A percentile compares a stretch with the other conserved stretches of the same genome.
Evolutionary conservation across 495 filamentous ascomycete species (phyloP).

Genomic region (Aspergillus nanangensis): DNA sequence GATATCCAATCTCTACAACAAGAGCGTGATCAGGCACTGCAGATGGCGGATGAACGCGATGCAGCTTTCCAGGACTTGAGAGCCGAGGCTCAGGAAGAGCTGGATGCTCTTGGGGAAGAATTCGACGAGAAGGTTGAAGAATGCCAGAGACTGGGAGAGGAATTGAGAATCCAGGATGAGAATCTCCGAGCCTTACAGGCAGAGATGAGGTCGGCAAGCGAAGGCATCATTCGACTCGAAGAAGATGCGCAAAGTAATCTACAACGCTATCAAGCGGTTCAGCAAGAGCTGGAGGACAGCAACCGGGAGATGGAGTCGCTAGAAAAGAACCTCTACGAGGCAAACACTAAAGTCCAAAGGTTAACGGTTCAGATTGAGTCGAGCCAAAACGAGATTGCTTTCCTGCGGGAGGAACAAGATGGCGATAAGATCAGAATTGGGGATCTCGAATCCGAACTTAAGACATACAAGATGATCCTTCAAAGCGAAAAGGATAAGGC

Average conservation of each 20-base stretch:
- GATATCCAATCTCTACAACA: slow-evolving; percentile 78
- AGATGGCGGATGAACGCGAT: slow-evolving; percentile 74
- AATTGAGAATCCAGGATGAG: slow-evolving; percentile 51
- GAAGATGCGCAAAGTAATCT: slow-evolving; percentile 70
- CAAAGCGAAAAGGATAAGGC: slow-evolving; percentile 77
- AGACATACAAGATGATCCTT: slow-evolving; percentile 64
- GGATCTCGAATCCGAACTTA: slow-evolving; percentile 76
- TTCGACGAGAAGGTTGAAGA: slow-evolving; percentile 69
- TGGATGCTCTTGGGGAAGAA: slow-evolving; percentile 78
- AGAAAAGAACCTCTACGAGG: slow-evolving; percentile 69
- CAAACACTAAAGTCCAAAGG: slow-evolving; percentile 79
- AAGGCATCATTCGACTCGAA: slow-evolving; percentile 77
- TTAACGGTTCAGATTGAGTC: slow-evolving; percentile 89
- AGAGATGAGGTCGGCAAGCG: slow-evolving; percentile 87
- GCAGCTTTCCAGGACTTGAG: slow-evolving; percentile 72
- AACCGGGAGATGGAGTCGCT: slow-evolving; percentile 74
- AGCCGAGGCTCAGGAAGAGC: slow-evolving; percentile 76
- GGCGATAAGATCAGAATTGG: slow-evolving; percentile 97
- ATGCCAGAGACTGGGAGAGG: slow-evolving; percentile 64
- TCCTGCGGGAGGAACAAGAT: slow-evolving; percentile 95
- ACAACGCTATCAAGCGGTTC: slow-evolving; percentile 65
- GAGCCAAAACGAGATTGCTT: slow-evolving; percentile 86
- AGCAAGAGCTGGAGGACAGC: slow-evolving; percentile 69
- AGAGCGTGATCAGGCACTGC: slow-evolving; percentile 82
- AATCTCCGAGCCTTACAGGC: slow-evolving; percentile 79